Evolutionary conservation across 805 yeast genomes (phyloP), one percentile per base, ranked within the genome.

Genomic region (Lachancea thermotolerans): DNA sequence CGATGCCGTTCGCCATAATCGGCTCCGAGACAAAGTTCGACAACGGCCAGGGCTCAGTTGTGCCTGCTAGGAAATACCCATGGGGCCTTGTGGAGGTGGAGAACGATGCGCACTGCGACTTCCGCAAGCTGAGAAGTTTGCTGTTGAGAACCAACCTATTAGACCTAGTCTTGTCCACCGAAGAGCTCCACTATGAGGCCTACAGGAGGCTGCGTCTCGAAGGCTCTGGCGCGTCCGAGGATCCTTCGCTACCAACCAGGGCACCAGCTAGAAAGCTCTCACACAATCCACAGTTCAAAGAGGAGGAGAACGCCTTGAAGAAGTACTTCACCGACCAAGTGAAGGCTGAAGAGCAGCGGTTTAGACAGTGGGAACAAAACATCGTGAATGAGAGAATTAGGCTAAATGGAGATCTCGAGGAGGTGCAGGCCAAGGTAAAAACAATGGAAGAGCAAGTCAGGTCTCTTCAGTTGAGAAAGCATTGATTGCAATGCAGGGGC

Each of bases 341-440:
- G 49, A 90, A 91, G 71, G 85, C 85, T 39, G 99, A 93, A 71
- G 99, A 93, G 62, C 95, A 88, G 60, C 79, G 99, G 63, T 93
- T 93, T 68, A 86, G 95, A 73, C 96, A 91, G 73, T 93, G 99
- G 99, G 97, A 90, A 71, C 86, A 89, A 57, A 91, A 93, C 64
- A 87, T 93, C 56, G 93, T 89, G 55, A 88, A 87, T 56, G 97
- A 93, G 71, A 85, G 96, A 71, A 86, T 89, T 68, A 79, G 95
- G 66, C 76, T 93, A 64, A 93, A 93, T 70, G 85, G 84, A 67
- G 99, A 93, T 67, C 76, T 93, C 58, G 96, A 91, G 58, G 88
- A 85, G 56, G 79, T 90, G 69, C 96, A 89, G 66, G 67, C 76
- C 47, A 82, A 84, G 64, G 78, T 83, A 58, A 84, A 83, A 64